phyloP scores from a whole-genome alignment of 2,329 filamentous ascomycete species.

The Helminthosporium solani region DNA sequence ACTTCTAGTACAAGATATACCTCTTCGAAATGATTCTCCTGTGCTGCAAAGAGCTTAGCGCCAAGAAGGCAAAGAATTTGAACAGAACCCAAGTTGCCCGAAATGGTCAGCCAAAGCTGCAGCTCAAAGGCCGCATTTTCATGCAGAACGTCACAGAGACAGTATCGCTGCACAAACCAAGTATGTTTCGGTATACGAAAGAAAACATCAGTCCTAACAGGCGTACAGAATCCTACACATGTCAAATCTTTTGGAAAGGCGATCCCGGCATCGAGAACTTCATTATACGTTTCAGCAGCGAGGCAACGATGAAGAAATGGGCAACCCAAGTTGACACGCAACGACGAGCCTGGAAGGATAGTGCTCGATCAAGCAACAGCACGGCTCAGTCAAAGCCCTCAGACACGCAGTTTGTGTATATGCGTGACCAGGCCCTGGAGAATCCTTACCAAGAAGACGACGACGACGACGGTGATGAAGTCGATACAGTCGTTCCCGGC shows the following conservation, averaged over 20 bases:
- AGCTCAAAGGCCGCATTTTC: constrained; percentile 95
- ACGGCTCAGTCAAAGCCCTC: constrained; percentile 55
- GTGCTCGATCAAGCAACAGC: constrained; percentile 53
- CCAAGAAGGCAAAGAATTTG: constrained; percentile 74
- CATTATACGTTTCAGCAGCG: constrained; percentile 87
- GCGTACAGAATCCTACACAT: constrained; percentile 76
- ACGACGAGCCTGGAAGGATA: constrained; percentile 55
- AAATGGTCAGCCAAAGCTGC: constrained; percentile 73
- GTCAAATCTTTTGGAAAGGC: constrained; percentile 98
- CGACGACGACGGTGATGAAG: constrained; percentile 56
- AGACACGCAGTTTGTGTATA: constrained; percentile 76
- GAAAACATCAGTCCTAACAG: constrained; percentile 5
- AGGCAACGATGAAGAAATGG: constrained; percentile 94
- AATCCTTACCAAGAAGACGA: constrained; percentile 76
- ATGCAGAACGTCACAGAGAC: constrained; percentile 99
- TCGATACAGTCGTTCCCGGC: constrained; percentile 40
- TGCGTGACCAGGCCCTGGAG: constrained; percentile 68
- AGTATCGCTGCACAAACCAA: constrained; percentile 81
- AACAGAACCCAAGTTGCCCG: constrained; percentile 70
- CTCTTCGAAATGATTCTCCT: constrained; percentile 93
- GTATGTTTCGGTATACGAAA: constrained; percentile 52
- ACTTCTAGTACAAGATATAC: constrained; percentile 87
- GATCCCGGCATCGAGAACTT: constrained; percentile 96
- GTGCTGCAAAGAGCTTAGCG: constrained; percentile 92
- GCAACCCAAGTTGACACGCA: constrained; percentile 75